These are phyloP conservation scores for Clitopilus passeckerianus DNA, from an alignment of 768 basidiomycete genomes.

Conservation along the genomic window DNA sequence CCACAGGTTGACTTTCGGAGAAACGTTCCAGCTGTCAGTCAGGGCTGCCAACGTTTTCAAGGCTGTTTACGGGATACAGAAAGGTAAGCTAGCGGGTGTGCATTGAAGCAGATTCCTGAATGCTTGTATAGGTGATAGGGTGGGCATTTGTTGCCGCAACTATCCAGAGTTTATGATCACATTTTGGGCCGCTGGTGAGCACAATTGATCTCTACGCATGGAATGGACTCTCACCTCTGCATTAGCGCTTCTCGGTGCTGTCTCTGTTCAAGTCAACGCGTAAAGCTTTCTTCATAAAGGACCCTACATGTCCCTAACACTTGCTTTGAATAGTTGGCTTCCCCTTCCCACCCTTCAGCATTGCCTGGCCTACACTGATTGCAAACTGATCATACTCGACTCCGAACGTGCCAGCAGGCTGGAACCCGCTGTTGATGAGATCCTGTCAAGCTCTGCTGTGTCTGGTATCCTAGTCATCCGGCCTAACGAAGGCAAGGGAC, in stretches of 20 bases:
- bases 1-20: slow-evolving; percentile 34
- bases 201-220: background rate
- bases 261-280: slow-evolving; percentile 41
- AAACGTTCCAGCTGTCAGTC: slow-evolving; percentile 28
- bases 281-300: slow-evolving; percentile 11
- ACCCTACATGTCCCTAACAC: background rate
- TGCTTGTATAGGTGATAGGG: slow-evolving; percentile 23
- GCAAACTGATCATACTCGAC: slow-evolving; percentile 38
- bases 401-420: slow-evolving; percentile 34
- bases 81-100: slow-evolving; percentile 22
- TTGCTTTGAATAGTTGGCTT: slow-evolving; percentile 25
- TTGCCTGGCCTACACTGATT: slow-evolving; percentile 35
- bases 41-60: slow-evolving; percentile 28
- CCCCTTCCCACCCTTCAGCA: slow-evolving; percentile 31
- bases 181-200: slow-evolving; percentile 42
- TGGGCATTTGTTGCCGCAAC: slow-evolving; percentile 43
- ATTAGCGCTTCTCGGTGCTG: slow-evolving; percentile 38
- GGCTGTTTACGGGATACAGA: slow-evolving; percentile 36
- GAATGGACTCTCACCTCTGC: background rate
- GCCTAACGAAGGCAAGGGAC: slow-evolving; percentile 27
- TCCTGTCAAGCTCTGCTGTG: slow-evolving; percentile 23
- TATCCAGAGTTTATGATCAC: slow-evolving; percentile 36
- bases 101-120: slow-evolving; percentile 10
- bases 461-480: slow-evolving; percentile 36
- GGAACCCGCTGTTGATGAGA: slow-evolving; percentile 15